A percentile compares a stretch with the other conserved stretches of the same genome.
Evolutionary conservation across 305 asterid species (phyloP).

Genomic region (Plantago rigida): DNA sequence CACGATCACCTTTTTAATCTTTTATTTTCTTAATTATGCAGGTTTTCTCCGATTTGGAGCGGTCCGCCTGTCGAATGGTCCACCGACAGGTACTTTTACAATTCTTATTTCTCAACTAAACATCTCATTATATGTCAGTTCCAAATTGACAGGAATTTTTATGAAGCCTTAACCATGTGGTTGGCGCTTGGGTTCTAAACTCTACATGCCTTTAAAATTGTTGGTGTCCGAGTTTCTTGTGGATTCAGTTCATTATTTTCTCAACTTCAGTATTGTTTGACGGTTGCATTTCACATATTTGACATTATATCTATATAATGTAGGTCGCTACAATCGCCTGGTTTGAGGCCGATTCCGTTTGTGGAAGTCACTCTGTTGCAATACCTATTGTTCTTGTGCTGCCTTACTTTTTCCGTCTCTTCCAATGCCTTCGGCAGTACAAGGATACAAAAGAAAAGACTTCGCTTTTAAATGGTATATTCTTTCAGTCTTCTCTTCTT

Average conservation of each 20-base stretch:
- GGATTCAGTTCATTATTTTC: neutral
- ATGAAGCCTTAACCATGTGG: constrained; percentile 1
- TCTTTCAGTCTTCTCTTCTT: constrained; percentile 9
- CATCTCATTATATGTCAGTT: constrained; percentile 12
- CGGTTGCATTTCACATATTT: constrained; percentile 26
- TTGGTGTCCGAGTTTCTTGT: neutral
- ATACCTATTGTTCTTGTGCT: constrained; percentile 82
- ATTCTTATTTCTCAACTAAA: constrained; percentile 6
- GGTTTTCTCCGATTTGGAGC: constrained; percentile 99
- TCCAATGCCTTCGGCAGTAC: constrained; percentile 94
- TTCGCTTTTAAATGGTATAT: constrained; percentile 69
- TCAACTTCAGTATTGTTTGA: constrained; percentile 11
- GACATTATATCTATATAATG: constrained; percentile 28
- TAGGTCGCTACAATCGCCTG: constrained; percentile 99
- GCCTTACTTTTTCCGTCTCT: constrained; percentile 86
- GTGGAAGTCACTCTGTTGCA: constrained; percentile 96
- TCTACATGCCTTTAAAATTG: neutral
- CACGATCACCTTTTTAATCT: neutral
- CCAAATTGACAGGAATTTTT: constrained; percentile 9
- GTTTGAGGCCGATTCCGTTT: constrained; percentile 98
- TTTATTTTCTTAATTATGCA: constrained; percentile 30
- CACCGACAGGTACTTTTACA: constrained; percentile 72
- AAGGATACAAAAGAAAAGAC: constrained; percentile 85
- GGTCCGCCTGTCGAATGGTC: constrained; percentile 92
- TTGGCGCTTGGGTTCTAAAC: neutral